Conservation (phyloP, 768 basidiomycete genomes). For the Crepidotus variabilis region DNA sequence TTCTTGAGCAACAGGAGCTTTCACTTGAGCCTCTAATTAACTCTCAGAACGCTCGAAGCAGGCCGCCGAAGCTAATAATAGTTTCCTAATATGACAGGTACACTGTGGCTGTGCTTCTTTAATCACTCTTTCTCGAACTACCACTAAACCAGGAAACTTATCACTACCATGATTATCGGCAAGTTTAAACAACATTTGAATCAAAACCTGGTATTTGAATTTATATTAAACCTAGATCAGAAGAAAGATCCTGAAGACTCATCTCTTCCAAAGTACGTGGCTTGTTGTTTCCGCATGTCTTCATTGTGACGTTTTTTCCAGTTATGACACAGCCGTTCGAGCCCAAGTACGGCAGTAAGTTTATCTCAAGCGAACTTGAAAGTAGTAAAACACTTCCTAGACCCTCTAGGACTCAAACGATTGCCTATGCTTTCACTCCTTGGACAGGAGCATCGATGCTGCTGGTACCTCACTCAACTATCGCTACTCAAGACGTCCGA, state of each 20-base stretch:
- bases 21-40: no score
- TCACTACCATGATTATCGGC: constrained; percentile 2
- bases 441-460: constrained; percentile 33
- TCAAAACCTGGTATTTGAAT: not conserved
- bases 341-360: not conserved
- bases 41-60: no score
- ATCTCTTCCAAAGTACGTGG: not conserved
- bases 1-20: no score
- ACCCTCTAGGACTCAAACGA: constrained; percentile 7
- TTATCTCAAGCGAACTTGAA: not conserved
- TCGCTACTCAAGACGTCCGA: constrained; percentile 13
- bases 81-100: no score
- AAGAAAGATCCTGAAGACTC: not conserved
- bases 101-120: not conserved
- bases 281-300: not conserved
- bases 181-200: not conserved
- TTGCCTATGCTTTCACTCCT: constrained; percentile 35
- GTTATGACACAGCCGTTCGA: constrained; percentile 2
- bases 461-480: constrained; percentile 29
- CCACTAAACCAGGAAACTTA: not conserved
- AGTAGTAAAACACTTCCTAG: not conserved
- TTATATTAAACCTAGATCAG: not conserved
- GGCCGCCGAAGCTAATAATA: no score
- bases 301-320: not conserved
- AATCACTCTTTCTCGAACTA: not conserved